Percentiles rank a stretch among this genome's conserved stretches.
phyloP scores from a whole-genome alignment of 768 basidiomycete genomes.

The Boletus subcaerulescens region DNA sequence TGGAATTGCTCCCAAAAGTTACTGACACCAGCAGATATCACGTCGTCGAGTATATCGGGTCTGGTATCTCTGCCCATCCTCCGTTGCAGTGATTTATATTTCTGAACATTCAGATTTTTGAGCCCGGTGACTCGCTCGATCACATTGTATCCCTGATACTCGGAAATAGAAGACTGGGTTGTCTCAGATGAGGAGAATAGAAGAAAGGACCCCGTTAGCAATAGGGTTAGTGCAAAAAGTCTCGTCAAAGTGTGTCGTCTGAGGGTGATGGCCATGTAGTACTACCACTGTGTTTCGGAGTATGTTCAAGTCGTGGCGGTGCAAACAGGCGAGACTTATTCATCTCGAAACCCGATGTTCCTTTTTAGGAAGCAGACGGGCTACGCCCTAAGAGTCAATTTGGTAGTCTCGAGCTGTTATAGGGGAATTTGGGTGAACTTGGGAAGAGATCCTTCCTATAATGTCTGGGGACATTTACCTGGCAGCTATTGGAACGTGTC shows the following conservation, averaged over 20 bases:
- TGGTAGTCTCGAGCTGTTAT: no score
- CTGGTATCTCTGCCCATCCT: constrained; percentile 85
- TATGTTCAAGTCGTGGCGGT: no score
- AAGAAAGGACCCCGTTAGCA: constrained; percentile 22
- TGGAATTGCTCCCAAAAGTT: constrained; percentile 96
- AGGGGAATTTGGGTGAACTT: no score
- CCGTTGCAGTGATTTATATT: constrained; percentile 82
- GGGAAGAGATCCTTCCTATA: no score
- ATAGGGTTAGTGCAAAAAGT: constrained; percentile 15
- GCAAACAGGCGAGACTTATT: no score
- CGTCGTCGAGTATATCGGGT: constrained; percentile 72
- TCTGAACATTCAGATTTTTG: constrained; percentile 83
- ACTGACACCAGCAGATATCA: constrained; percentile 70
- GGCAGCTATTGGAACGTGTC: no score
- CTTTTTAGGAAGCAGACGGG: no score
- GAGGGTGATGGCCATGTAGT: constrained; percentile 28
- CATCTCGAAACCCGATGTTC: no score
- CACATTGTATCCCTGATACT: constrained; percentile 58
- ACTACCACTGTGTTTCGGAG: no score
- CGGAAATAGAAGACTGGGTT: constrained; percentile 24
- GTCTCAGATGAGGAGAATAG: constrained; percentile 18
- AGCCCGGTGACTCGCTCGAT: constrained; percentile 61
- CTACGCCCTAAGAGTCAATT: no score
- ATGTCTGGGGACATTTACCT: no score
- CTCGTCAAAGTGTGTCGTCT: constrained; percentile 29